Percentiles rank a stretch among this genome's conserved stretches.
Conservation (phyloP, 352 stramenopile genomes). For the Hyaloperonospora arabidopsidis region DNA sequence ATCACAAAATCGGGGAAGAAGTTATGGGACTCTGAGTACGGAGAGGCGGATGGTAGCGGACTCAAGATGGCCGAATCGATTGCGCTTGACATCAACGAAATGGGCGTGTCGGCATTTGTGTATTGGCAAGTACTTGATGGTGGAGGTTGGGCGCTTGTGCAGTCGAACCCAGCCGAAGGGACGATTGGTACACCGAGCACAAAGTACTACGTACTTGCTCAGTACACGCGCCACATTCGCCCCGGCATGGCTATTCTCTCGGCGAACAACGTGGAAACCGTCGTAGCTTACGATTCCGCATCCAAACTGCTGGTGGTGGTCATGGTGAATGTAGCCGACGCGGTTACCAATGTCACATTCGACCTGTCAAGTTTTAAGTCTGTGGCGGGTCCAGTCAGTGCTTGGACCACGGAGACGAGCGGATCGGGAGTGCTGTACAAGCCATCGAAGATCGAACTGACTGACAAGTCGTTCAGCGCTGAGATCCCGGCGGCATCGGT, state of each 20-base stretch:
- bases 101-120: constrained; percentile 50
- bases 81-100: constrained; percentile 48
- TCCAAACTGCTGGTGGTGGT: constrained; percentile 34
- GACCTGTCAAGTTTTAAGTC: constrained; percentile 32
- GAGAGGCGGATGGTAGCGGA: constrained; percentile 38
- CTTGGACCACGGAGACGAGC: constrained; percentile 49
- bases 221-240: constrained; percentile 59
- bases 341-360: constrained; percentile 28
- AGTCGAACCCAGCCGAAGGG: constrained; percentile 33
- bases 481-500: constrained; percentile 31
- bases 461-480: constrained; percentile 24
- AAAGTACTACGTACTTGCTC: constrained; percentile 51
- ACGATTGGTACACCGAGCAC: constrained; percentile 32
- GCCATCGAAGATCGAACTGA: constrained; percentile 21
- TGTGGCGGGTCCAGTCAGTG: constrained; percentile 21
- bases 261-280: constrained; percentile 34
- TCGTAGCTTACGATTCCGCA: constrained; percentile 33
- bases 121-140: constrained; percentile 58
- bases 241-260: constrained; percentile 44
- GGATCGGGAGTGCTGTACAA: constrained; percentile 26
- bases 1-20: constrained; percentile 25
- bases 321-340: constrained; percentile 33
- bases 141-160: constrained; percentile 44
- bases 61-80: constrained; percentile 44
- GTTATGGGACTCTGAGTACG: constrained; percentile 59